A percentile compares a stretch with the other conserved stretches of the same genome.
Conservation (phyloP, 345 rosid species). For the Eucalyptus leucophloia region DNA sequence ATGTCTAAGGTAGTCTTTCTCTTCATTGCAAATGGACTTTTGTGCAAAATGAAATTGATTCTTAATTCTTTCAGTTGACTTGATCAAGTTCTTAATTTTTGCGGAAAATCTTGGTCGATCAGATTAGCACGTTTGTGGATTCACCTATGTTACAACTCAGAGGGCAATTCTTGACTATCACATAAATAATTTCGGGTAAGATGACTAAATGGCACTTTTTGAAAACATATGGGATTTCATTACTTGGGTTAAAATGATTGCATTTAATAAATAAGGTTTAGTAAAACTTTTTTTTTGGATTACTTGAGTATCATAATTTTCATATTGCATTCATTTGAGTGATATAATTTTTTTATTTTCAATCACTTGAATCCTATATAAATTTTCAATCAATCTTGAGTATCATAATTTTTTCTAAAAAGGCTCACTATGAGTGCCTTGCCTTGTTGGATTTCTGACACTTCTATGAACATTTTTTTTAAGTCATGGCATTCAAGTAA, state of each 20-base stretch:
- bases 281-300: too few relatives aligned
- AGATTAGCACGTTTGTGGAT: rapidly evolving
- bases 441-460: rapidly evolving
- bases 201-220: neutral
- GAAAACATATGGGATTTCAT: neutral
- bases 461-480: rapidly evolving
- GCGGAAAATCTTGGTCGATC: rapidly evolving
- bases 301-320: too few relatives aligned
- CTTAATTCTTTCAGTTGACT: neutral
- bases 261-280: too few relatives aligned
- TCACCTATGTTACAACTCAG: neutral
- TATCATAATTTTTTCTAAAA: too few relatives aligned
- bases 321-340: rapidly evolving
- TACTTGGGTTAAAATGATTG: neutral
- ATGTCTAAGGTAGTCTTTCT: neutral
- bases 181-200: rapidly evolving
- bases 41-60: neutral
- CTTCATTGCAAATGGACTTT: rapidly evolving
- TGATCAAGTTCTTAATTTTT: neutral
- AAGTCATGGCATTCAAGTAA: too few relatives aligned
- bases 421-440: too few relatives aligned
- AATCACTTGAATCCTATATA: rapidly evolving
- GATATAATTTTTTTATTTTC: rapidly evolving
- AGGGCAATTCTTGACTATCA: neutral
- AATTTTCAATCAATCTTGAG: too few relatives aligned